A percentile compares a stretch with the other conserved stretches of the same genome.
These are phyloP conservation scores for Trichoderma sp. DNA, from an alignment of 2,329 filamentous ascomycete species.

Conservation along the genomic window DNA sequence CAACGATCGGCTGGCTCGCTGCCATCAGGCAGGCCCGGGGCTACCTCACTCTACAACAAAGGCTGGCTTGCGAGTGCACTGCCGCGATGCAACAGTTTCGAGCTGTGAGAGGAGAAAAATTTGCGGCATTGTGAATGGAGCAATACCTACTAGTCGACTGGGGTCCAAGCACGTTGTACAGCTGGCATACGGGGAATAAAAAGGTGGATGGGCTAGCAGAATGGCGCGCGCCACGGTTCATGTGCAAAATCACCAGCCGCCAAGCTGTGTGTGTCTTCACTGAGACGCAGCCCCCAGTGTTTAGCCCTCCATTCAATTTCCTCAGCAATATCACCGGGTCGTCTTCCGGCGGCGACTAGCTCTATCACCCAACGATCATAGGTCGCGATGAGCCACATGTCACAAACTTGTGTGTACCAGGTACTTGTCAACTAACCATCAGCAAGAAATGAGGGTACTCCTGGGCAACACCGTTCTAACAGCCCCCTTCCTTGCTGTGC, in stretches of 20 bases:
- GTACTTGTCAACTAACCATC: not conserved
- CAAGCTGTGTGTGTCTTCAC: constrained; percentile 12
- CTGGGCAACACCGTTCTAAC: not conserved
- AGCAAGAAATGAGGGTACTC: not conserved
- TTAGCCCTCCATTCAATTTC: constrained; percentile 25
- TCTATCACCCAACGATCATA: constrained; percentile 17
- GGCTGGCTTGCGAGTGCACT: not conserved
- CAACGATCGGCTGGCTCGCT: not conserved
- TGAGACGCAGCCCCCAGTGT: constrained; percentile 11
- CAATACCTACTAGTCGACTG: not conserved
- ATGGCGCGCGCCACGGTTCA: constrained; percentile 26
- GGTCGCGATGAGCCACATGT: constrained; percentile 21
- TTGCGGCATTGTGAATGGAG: constrained; percentile 3
- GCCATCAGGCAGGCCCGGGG: not conserved
- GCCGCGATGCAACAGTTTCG: constrained; percentile 6
- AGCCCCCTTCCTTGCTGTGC: not conserved
- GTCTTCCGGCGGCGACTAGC: constrained; percentile 20
- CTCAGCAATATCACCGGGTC: constrained; percentile 24
- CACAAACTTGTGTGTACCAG: constrained; percentile 6
- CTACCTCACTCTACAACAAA: not conserved
- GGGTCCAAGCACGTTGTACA: constrained; percentile 20
- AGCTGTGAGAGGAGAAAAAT: constrained; percentile 1
- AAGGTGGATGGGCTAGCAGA: constrained; percentile 15
- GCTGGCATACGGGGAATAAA: constrained; percentile 24
- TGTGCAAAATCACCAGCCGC: constrained; percentile 24